These are phyloP conservation scores for Hypoxylon intermedium DNA, from an alignment of 495 filamentous ascomycete species.

Conservation along the genomic window DNA sequence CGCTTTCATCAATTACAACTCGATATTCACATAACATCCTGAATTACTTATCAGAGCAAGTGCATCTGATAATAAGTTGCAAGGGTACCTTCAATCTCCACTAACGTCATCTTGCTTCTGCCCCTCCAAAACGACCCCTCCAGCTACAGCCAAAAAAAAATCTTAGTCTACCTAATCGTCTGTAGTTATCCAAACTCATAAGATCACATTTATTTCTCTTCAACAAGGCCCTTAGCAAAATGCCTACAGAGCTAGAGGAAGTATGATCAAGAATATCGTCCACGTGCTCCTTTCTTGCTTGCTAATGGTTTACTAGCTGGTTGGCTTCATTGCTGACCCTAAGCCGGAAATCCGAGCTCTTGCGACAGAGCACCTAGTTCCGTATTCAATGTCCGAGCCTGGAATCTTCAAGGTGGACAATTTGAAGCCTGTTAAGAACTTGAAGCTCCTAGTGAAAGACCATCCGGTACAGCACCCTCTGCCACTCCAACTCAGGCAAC, in stretches of 20 bases:
- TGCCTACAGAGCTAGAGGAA: conserved; percentile 87
- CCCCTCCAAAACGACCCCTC: conserved; percentile 34
- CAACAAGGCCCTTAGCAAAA: conserved; percentile 38
- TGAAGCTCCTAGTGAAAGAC: conserved; percentile 88
- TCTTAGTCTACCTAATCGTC: conserved; percentile 1
- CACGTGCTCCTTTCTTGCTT: conserved; percentile 11
- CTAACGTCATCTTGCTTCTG: conserved; percentile 22
- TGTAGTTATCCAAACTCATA: conserved; percentile 2
- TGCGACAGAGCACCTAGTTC: conserved; percentile 86
- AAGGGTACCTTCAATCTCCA: too few relatives aligned
- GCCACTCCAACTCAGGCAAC: too few relatives aligned
- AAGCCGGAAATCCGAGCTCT: conserved; percentile 77
- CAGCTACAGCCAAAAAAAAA: conserved; percentile 10
- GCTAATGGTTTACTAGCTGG: conserved; percentile 64
- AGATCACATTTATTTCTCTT: neutral
- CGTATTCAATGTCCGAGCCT: conserved; percentile 79
- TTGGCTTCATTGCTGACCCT: conserved; percentile 88
- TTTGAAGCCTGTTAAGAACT: conserved; percentile 79
- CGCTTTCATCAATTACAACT: too few relatives aligned
- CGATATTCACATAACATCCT: too few relatives aligned
- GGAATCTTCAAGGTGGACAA: conserved; percentile 82
- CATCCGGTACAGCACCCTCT: conserved; percentile 67
- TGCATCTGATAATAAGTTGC: too few relatives aligned
- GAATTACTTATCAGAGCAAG: too few relatives aligned
- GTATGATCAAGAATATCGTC: conserved; percentile 48